Base-by-base conservation (phyloP, 345 rosid species). In the Pistacia vera region DNA sequence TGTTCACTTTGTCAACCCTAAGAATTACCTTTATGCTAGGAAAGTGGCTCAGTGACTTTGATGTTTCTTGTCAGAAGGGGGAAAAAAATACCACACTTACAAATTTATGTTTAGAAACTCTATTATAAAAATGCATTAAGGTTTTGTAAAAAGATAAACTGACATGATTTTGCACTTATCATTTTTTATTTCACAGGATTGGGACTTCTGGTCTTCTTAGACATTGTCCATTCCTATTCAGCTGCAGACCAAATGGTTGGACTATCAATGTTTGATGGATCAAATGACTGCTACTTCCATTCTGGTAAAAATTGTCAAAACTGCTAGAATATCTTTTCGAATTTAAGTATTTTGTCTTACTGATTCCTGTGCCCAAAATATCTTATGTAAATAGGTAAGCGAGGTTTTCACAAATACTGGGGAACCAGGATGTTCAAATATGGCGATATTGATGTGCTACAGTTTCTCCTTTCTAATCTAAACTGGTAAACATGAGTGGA, bases 171-270 rank as follows among this genome's bases (percentile, higher is more conserved):
- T 41, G 46, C 46, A 41, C 46, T 41, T 71, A 18, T 18, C 71
- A 60, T 44, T 72, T 70, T 63, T 69, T 35, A 56, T 70, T 65
- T 73, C 63, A 20, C 90, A 95, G 99, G 99, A 67, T 77, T 89
- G 28, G 97, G 98, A 80, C 82, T 95, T 71, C 85, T 95, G 69
- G 98, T 95, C 75, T 83, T 95, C 83, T 74, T 95, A 79, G 99
- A 95, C 78, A 88, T 95, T 35, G 97, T 95, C 72, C 99, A 95
- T 85, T 93, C 98, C 36, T 93, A 95, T 86, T 88, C 99, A 38
- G 96, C 99, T 74, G 91, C 99, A 65, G 97, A 95, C 88, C 96
- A 95, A 82, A 92, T 95, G 99, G 93, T 90, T 59, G 99, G 99
- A 76, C 91, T 93, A 46, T 88, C 98, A 75, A 85, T 83, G 20